Evolutionary conservation across 768 basidiomycete species (phyloP), one percentile per base, ranked within the genome.

Genomic region (Lentinus brumalis): DNA sequence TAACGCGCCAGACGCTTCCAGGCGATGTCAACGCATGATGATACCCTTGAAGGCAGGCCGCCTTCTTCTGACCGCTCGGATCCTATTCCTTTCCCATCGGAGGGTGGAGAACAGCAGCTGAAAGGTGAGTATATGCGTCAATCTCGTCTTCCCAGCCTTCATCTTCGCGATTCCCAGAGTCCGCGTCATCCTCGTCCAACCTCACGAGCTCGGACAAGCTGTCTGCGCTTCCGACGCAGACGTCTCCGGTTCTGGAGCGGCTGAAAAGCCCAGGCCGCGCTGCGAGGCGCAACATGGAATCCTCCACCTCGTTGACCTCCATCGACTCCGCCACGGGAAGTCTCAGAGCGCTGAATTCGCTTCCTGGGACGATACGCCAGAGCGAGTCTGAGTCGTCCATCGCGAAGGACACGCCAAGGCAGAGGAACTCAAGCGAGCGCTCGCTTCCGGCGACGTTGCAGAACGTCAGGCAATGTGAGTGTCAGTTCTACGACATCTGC

Each of bases 401-500:
- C 0, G 77, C 77, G 16, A 78, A 73, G 53, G 79, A 78, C 7
- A 81, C 79, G 2, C 78, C 84, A 3, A 76, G 71, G 40, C 83
- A 83, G 61, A 80, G 82, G 42, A 78, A 84, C 18, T 86, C 88
- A 32, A 83, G 80, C 60, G 84, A 85, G 52, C 73, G 78, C 14
- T 81, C 79, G 21, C 68, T 75, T 40, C 78, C 77, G 26, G 70
- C 76, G 0, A 74, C 75, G 26, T 62, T 64, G 45, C 78, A 72
- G 56, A 74, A 74, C 58, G 63, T 78, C 60, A 68, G 73, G 58
- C 76, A 81, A 75, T 72, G 83, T 81, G 61, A 59, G 69, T 53
- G 16, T 26, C 21, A 10, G 12, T 26, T 29, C 14, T 15, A 14
- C 10, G 21, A 49, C 18, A 10, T 26, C 26, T 15, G 4, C 12